Evolutionary conservation across 2,329 filamentous ascomycete species (phyloP), one percentile per base, ranked within the genome.

Genomic region (Monilinia laxa): DNA sequence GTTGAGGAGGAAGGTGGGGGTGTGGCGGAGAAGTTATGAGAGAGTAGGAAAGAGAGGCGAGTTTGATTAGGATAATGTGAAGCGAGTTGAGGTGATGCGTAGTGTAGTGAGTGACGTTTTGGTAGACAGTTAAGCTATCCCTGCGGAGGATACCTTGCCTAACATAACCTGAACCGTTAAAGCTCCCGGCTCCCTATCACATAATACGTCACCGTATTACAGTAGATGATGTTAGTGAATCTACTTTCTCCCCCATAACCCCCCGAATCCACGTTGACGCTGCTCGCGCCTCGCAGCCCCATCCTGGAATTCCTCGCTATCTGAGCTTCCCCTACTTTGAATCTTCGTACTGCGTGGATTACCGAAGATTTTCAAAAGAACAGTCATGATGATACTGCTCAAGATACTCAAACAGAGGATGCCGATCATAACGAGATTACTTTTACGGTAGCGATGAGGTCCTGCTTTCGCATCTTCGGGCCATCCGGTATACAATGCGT

Each of bases 401-500:
- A 89, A 70, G 62, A 96, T 93, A 78, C 92, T 96, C 62, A 88
- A 80, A 69, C 85, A 87, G 25, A 97, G 79, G 66, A 97, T 97
- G 3, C 89, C 93, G 67, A 96, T 87, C 92, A 97, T 96, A 72
- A 89, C 87, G 71, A 93, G 80, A 78, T 96, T 97, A 79, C 92
- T 96, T 77, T 88, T 89, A 70, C 90, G 88, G 79, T 90, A 96
- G 79, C 89, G 89, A 73, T 85, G 82, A 12, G 85, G 85, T 0
- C 91, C 91, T 0, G 84, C 80, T n/a, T 79, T 80, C 11, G 86
- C 86, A 76, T 97, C 93, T 54, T 84, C 88, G 2, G 89, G 85
- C 93, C 93, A 97, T 40, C 93, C 93, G 0, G 89, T 89, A 78
- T 96, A 97, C 58, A 97, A 80, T 16, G 93, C 93, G 76, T 96